Evolutionary conservation across 2,329 filamentous ascomycete genomes (phyloP).

Genomic region (Talaromyces marneffei): DNA sequence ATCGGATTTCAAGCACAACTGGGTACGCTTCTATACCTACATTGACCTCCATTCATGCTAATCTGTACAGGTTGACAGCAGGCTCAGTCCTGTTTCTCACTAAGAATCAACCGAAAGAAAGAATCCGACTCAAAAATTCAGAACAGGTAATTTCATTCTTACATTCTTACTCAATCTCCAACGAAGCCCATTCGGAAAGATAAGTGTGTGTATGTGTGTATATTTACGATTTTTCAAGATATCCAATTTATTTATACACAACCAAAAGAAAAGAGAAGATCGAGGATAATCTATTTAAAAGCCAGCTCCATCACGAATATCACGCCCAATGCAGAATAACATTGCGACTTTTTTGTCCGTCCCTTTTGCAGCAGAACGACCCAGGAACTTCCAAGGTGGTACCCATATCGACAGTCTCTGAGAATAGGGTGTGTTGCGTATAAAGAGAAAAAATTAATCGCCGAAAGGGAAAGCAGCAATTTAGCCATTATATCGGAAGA

Average conservation of each 20-base stretch:
- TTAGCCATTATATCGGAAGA: background rate
- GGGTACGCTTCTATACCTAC: background rate
- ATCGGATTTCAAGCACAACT: background rate
- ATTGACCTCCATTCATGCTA: background rate
- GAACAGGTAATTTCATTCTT: background rate
- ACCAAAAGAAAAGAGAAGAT: background rate
- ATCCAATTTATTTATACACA: constrained; percentile 1
- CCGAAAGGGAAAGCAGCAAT: background rate
- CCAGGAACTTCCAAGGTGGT: constrained; percentile 23
- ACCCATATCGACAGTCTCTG: constrained; percentile 11
- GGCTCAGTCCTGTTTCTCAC: background rate
- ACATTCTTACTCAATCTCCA: background rate
- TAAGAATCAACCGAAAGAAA: background rate
- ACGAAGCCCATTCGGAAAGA: background rate
- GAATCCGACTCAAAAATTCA: background rate
- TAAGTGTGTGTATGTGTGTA: background rate
- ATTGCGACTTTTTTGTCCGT: constrained; percentile 6
- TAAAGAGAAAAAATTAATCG: background rate
- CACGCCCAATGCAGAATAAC: constrained; percentile 20
- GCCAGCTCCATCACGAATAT: constrained; percentile 15
- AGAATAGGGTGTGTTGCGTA: background rate
- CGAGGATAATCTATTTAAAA: background rate
- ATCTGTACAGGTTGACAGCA: background rate
- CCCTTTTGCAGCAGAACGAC: constrained; percentile 20
- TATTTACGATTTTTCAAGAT: background rate